A percentile compares a stretch with the other conserved stretches of the same genome.
phyloP scores from a whole-genome alignment of 2,329 filamentous ascomycete genomes.

The Ophiostoma sp. region DNA sequence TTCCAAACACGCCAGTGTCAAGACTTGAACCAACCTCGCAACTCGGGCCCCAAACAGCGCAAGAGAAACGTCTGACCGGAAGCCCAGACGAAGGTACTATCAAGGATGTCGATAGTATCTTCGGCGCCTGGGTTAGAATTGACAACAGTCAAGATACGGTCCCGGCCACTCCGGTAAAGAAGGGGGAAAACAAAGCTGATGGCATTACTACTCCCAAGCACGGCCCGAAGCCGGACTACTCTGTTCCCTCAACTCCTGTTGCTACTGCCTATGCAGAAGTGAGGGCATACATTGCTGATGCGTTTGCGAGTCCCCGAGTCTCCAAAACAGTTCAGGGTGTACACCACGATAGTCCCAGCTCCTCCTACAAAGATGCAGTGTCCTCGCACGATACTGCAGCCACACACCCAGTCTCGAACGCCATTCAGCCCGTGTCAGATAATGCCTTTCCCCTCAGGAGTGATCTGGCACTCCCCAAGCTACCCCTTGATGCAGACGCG shows the following conservation, averaged over 20 bases:
- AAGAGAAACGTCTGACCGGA: not conserved
- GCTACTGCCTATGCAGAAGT: slow-evolving; percentile 24
- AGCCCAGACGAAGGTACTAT: not conserved
- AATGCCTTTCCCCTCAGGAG: slow-evolving; percentile 26
- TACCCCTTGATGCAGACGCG: not conserved
- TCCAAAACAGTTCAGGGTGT: not conserved
- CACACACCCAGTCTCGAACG: not conserved
- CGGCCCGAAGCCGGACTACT: not conserved
- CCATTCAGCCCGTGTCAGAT: not conserved
- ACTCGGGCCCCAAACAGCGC: not conserved
- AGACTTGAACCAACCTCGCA: not conserved
- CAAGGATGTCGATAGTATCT: slow-evolving; percentile 23
- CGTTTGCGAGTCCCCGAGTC: slow-evolving; percentile 13
- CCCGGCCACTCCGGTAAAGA: not conserved
- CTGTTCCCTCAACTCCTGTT: slow-evolving; percentile 24
- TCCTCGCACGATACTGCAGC: not conserved
- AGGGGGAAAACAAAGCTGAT: not conserved
- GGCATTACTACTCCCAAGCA: no score
- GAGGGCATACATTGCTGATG: slow-evolving; percentile 20
- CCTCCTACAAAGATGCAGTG: slow-evolving; percentile 20
- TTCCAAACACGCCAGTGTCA: not conserved
- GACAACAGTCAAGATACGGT: slow-evolving; percentile 9
- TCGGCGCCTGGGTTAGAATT: slow-evolving; percentile 20
- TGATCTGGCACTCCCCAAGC: slow-evolving; percentile 16
- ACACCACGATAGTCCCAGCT: slow-evolving; percentile 4